A percentile compares a stretch with the other conserved stretches of the same genome.
Evolutionary conservation across 225 moss, liverwort and hornwort genomes (phyloP).

Genomic region (Sphagnum tenellum): DNA sequence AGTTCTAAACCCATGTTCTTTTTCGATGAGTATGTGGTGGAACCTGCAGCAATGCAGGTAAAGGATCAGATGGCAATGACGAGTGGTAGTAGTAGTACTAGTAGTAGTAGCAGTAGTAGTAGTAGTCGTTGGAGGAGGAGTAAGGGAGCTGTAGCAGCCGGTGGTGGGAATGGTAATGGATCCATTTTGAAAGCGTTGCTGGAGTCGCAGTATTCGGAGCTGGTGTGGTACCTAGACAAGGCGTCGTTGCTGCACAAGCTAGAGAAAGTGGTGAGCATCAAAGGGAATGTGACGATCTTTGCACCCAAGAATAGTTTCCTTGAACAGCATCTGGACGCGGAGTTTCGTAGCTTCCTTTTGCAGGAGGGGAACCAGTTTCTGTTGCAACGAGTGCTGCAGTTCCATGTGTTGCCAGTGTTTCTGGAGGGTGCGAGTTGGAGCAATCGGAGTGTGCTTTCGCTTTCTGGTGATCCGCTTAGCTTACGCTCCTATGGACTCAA

Average conservation of each 20-base stretch:
- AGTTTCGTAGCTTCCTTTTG: conserved; percentile 57
- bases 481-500: conserved; percentile 36
- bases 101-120: no score
- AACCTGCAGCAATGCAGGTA: no score
- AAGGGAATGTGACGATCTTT: conserved; percentile 53
- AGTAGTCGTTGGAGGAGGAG: no score
- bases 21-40: no score
- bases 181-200: conserved; percentile 68
- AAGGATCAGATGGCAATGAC: no score
- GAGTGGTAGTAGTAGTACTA: no score
- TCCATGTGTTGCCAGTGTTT: conserved; percentile 48
- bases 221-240: conserved; percentile 69
- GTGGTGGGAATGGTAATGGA: conserved; percentile 26
- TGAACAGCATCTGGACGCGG: conserved; percentile 37
- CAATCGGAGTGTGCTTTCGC: conserved; percentile 27
- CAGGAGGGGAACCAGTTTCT: conserved; percentile 48
- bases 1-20: no score
- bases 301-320: conserved; percentile 55
- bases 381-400: conserved; percentile 49
- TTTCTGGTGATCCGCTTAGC: conserved; percentile 28
- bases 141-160: conserved; percentile 7
- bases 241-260: conserved; percentile 78
- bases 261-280: conserved; percentile 54
- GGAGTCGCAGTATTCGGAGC: conserved; percentile 88
- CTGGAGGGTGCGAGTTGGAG: conserved; percentile 48